Conservation (phyloP, 2,329 filamentous ascomycete genomes). For the Whalleya microplaca region DNA sequence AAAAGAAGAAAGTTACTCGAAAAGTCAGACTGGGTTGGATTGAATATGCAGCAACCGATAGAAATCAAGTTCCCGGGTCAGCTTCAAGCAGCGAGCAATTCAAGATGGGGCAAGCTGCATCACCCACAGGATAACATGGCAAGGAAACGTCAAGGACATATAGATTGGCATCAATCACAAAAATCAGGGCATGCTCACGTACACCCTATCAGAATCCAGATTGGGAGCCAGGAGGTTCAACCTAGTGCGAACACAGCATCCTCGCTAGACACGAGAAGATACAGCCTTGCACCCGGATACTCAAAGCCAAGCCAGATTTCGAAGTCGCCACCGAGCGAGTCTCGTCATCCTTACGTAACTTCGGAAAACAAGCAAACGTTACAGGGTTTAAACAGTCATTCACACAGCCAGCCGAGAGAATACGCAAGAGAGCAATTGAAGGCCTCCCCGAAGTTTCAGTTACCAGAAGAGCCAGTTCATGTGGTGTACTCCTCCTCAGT, state of each 20-base stretch:
- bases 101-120: conserved; percentile 28
- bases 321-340: conserved; percentile 17
- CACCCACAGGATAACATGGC: conserved; percentile 9
- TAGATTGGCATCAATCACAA: background rate
- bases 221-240: conserved; percentile 41
- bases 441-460: background rate
- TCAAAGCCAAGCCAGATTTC: conserved; percentile 12
- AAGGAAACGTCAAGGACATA: conserved; percentile 8
- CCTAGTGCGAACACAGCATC: conserved; percentile 25
- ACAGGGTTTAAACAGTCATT: background rate
- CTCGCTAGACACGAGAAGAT: conserved; percentile 20
- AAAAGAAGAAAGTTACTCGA: conserved; percentile 37
- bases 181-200: background rate
- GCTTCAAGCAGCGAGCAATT: conserved; percentile 20
- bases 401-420: background rate
- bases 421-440: background rate
- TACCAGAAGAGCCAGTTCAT: conserved; percentile 26
- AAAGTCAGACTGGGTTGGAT: conserved; percentile 41
- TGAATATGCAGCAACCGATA: conserved; percentile 39
- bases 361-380: background rate
- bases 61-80: conserved; percentile 34
- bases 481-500: conserved; percentile 29
- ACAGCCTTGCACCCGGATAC: conserved; percentile 15
- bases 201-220: conserved; percentile 35
- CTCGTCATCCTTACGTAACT: conserved; percentile 7